Percentiles rank a stretch among this genome's conserved stretches.
Conservation (phyloP, 179 eudicot genomes). For the Camellia oleifera region DNA sequence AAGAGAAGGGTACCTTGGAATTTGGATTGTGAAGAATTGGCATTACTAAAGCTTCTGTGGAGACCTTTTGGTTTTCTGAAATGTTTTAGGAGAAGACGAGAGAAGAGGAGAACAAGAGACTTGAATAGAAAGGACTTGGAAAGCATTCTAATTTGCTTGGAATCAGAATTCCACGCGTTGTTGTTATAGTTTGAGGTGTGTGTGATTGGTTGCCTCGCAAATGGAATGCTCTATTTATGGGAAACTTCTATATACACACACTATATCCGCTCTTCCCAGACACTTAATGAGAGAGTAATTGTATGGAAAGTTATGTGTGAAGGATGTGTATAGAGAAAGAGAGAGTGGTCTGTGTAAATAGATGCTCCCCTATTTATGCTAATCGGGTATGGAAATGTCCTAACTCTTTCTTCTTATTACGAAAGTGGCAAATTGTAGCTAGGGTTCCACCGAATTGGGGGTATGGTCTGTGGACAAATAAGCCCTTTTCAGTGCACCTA, state of each 20-base stretch:
- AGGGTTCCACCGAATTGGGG: no score
- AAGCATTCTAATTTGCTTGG: neutral
- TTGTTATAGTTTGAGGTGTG: no score
- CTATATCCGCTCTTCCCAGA: no score
- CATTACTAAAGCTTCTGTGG: conserved; percentile 32
- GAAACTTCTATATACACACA: no score
- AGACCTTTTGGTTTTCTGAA: conserved; percentile 38
- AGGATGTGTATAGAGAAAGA: no score
- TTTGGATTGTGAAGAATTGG: conserved; percentile 20
- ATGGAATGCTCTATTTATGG: conserved; percentile 9
- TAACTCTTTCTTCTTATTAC: neutral
- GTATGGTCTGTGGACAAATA: neutral
- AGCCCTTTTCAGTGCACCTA: no score
- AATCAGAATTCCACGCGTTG: neutral
- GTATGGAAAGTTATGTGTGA: no score
- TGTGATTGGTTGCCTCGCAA: neutral
- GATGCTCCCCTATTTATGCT: conserved; percentile 5
- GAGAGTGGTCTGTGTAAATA: no score
- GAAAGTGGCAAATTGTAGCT: neutral
- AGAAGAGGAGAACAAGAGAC: conserved; percentile 39
- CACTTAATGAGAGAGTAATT: no score
- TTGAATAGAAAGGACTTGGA: conserved; percentile 11
- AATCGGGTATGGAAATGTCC: neutral
- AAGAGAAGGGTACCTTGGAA: conserved; percentile 33
- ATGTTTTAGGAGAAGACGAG: conserved; percentile 36